Percentiles rank a stretch among this genome's conserved stretches.
Conservation (phyloP, 1,139 yeast genomes). For the Barnettozyma hawaiiensis region DNA sequence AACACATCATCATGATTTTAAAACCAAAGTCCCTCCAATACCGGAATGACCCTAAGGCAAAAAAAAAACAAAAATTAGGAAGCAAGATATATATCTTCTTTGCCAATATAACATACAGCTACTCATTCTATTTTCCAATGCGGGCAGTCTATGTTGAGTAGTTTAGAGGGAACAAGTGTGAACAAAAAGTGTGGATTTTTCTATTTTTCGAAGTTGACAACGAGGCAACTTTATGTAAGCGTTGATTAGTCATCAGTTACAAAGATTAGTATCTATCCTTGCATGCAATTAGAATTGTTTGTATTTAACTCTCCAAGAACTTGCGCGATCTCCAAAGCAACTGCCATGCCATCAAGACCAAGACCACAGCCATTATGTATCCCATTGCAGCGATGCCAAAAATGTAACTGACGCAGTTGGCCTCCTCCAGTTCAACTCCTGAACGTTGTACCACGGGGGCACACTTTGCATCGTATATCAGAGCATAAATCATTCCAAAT, state of each 20-base stretch:
- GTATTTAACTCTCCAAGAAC: background rate
- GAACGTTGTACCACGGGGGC: background rate
- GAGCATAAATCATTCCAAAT: conserved; percentile 70
- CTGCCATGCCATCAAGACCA: conserved; percentile 23
- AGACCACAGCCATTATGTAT: conserved; percentile 14
- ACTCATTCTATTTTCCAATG: conserved; percentile 11
- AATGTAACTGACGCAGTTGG: conserved; percentile 19
- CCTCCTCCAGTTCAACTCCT: background rate
- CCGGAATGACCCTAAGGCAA: background rate
- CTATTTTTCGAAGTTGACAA: conserved; percentile 13
- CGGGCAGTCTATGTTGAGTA: background rate
- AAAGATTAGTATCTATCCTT: background rate
- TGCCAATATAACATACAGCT: conserved; percentile 14
- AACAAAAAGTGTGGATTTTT: no score
- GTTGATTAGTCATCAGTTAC: background rate
- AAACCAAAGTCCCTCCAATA: no score
- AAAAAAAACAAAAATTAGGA: no score
- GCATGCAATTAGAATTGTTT: no score
- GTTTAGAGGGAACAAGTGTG: background rate
- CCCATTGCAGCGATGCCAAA: conserved; percentile 20
- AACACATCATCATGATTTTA: no score
- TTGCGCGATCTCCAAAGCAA: conserved; percentile 17
- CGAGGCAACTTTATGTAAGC: conserved; percentile 11
- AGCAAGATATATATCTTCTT: no score
- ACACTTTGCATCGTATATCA: conserved; percentile 45